Conservation (phyloP, 1,284 basidiomycete genomes). For the Cutaneotrichosporon sp. region DNA sequence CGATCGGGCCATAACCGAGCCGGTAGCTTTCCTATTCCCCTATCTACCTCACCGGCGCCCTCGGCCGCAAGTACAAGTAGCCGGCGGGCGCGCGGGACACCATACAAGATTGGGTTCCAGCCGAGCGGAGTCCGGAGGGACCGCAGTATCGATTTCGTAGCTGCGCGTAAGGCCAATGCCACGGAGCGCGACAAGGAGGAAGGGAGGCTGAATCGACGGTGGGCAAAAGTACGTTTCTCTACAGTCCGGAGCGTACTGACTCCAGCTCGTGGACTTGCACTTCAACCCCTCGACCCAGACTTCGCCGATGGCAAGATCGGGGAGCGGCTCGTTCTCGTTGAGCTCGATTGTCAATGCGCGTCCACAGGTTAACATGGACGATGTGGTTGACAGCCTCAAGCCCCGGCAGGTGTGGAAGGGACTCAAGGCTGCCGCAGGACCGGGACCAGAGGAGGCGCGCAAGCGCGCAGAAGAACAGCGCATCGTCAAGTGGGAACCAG, state of each 20-base stretch:
- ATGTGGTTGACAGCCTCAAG: slow-evolving; percentile 43
- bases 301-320: slow-evolving; percentile 29
- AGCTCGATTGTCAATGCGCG: slow-evolving; percentile 19
- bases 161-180: slow-evolving; percentile 59
- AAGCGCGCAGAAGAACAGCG: slow-evolving; percentile 72
- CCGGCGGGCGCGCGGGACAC: slow-evolving; percentile 42
- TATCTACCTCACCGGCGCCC: slow-evolving; percentile 1
- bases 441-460: slow-evolving; percentile 55
- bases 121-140: slow-evolving; percentile 69
- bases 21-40: not conserved
- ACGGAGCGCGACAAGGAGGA: slow-evolving; percentile 71
- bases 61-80: slow-evolving; percentile 5
- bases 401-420: slow-evolving; percentile 52
- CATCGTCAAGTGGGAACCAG: slow-evolving; percentile 94
- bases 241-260: slow-evolving; percentile 3
- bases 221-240: slow-evolving; percentile 63
- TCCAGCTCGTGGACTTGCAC: slow-evolving; percentile 69
- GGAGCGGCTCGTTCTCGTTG: slow-evolving; percentile 37
- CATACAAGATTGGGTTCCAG: slow-evolving; percentile 78
- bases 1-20: not conserved
- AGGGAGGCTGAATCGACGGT: slow-evolving; percentile 72
- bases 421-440: slow-evolving; percentile 62
- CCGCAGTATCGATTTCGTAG: slow-evolving; percentile 75
- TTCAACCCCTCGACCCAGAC: slow-evolving; percentile 59
- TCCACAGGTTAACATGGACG: slow-evolving; percentile 11